These are phyloP conservation scores for Aureobasidium melanogenum DNA, from an alignment of 2,329 filamentous ascomycete species.

Conservation along the genomic window DNA sequence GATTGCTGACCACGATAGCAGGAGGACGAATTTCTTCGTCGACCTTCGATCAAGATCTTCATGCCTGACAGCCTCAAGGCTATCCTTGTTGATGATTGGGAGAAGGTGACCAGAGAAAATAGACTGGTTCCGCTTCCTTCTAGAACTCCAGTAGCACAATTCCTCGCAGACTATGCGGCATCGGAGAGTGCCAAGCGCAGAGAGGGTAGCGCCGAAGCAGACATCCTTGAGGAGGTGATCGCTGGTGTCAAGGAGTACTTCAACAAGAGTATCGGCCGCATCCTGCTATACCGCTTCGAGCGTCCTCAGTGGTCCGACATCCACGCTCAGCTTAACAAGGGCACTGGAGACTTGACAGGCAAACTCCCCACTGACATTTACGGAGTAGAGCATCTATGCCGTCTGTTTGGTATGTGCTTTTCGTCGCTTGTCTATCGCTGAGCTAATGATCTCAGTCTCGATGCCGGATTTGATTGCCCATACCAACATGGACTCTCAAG, in stretches of 20 bases:
- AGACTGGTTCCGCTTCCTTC: conserved; percentile 82
- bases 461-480: conserved; percentile 91
- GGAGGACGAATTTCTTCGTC: conserved; percentile 80
- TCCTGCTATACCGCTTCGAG: conserved; percentile 91
- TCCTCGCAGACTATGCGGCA: conserved; percentile 80
- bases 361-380: conserved; percentile 76
- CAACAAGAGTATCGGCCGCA: conserved; percentile 77
- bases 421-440: not conserved
- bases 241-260: conserved; percentile 88
- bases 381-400: conserved; percentile 82
- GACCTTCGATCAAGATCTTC: conserved; percentile 76
- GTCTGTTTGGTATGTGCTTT: conserved; percentile 65
- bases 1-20: conserved; percentile 30
- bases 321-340: conserved; percentile 56
- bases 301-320: conserved; percentile 78
- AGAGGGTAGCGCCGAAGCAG: conserved; percentile 60
- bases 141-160: conserved; percentile 61
- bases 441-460: conserved; percentile 33
- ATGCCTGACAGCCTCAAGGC: conserved; percentile 88
- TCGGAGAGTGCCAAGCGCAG: conserved; percentile 56
- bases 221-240: conserved; percentile 84
- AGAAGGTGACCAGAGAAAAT: conserved; percentile 93
- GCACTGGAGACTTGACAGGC: conserved; percentile 54
- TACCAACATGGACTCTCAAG: conserved; percentile 95
- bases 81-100: conserved; percentile 94